Evolutionary conservation across 1,284 basidiomycete genomes (phyloP).

Genomic region (Porogramme epimiltina): DNA sequence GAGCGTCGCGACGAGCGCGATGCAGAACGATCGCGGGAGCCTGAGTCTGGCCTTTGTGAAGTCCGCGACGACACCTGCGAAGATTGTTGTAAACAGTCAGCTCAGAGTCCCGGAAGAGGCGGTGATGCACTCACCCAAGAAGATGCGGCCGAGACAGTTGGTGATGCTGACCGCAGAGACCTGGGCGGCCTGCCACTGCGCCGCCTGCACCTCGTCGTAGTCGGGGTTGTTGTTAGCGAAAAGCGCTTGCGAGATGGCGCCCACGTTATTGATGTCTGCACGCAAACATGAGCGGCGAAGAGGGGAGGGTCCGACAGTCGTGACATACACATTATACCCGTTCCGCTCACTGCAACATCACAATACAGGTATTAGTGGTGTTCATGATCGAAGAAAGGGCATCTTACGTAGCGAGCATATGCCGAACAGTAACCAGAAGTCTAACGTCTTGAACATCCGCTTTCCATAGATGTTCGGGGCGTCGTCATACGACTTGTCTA

Average conservation of each 20-base stretch:
- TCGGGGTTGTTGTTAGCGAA: conserved; percentile 65
- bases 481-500: conserved; percentile 18
- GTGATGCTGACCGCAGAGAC: conserved; percentile 85
- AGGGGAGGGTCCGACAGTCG: too few species aligned
- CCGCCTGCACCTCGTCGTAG: conserved; percentile 68
- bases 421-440: conserved; percentile 78
- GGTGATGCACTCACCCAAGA: conserved; percentile 56
- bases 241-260: conserved; percentile 87
- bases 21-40: conserved; percentile 71
- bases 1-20: conserved; percentile 63
- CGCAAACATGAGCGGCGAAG: background rate
- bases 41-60: conserved; percentile 58
- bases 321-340: conserved; percentile 80
- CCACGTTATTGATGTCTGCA: conserved; percentile 91
- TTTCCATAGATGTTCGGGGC: conserved; percentile 50
- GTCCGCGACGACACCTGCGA: conserved; percentile 73
- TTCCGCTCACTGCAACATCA: conserved; percentile 70
- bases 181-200: conserved; percentile 82
- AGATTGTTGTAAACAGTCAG: background rate
- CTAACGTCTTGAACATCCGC: conserved; percentile 45
- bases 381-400: too few species aligned
- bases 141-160: conserved; percentile 82
- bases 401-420: conserved; percentile 74
- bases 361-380: background rate
- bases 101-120: background rate